Base-by-base conservation (phyloP, 805 yeast genomes). In the Sugiyamaella americana region DNA sequence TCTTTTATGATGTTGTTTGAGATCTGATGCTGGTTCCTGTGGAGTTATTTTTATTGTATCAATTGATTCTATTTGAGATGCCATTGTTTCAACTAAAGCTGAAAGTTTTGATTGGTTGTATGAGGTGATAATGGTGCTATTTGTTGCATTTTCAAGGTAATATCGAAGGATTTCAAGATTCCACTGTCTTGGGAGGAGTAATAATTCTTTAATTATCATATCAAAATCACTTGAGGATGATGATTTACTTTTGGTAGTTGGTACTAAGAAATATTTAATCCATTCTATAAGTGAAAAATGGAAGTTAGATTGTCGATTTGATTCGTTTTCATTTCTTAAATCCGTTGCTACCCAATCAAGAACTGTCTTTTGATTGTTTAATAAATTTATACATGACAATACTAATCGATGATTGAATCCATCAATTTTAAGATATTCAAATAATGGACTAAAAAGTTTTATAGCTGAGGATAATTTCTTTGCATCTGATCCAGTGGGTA, bases 401-500 rank as follows among this genome's bases (percentile, higher is more conserved):
- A 39, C 43, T 30, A 55, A 37, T 13, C 49, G 29, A 26, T 46
- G 26, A 2, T 47, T 48, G 18, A 51, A 21, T 13, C 47, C 50
- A 13, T 34, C 40, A 18, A 40, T 36, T 36, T 50, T 48, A n/a
- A 55, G 35, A 4, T 37, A 37, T 2, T 49, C 49, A 3, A 55
- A 32, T 38, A 55, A 41, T 5, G 56, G 58, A 6, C 36, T 46
- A 44, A 48, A 55, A 16, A 55, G 45, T 37, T 41, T 52, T 5
- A 51, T 45, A 13, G 45, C 37, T 5, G 47, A 22, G 2, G 22
- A 20, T 10, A 41, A 22, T 21, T 47, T 49, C 39, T 29, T 38
- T 2, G 43, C 51, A 19, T 44, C 45, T 40, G 37, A 29, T 5
- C 50, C 51, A 8, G 34, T 51, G 51, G 53, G 62, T 1, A 69